Conservation (phyloP, 768 basidiomycete genomes). For the Psilocybe azurescens region DNA sequence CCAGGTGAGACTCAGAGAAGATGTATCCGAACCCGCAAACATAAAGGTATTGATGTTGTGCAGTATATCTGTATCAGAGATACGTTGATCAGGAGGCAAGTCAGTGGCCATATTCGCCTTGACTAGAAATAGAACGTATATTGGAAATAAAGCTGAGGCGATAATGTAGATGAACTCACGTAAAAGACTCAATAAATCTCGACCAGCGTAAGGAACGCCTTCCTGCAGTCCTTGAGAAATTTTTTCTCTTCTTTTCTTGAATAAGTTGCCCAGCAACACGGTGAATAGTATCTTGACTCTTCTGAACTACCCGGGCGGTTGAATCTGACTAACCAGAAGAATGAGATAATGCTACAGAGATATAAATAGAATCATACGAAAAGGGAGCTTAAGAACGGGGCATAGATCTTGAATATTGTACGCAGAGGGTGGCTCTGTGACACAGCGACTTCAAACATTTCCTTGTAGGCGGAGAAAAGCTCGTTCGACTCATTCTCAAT, state of each 20-base stretch:
- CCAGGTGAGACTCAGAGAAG: constrained; percentile 86
- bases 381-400: constrained; percentile 56
- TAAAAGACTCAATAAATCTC: constrained; percentile 79
- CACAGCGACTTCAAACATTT: constrained; percentile 81
- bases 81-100: constrained; percentile 67
- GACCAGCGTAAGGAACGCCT: constrained; percentile 59
- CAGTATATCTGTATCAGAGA: constrained; percentile 88
- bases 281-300: constrained; percentile 66
- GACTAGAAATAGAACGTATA: constrained; percentile 49
- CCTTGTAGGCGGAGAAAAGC: constrained; percentile 79
- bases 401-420: constrained; percentile 57
- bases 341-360: background rate
- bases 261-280: constrained; percentile 78
- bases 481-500: constrained; percentile 82
- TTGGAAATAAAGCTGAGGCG: background rate
- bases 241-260: constrained; percentile 78
- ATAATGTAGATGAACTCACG: constrained; percentile 49
- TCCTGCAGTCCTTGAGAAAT: constrained; percentile 63
- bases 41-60: constrained; percentile 89
- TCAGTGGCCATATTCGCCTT: constrained; percentile 82
- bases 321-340: constrained; percentile 54
- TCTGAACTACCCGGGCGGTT: constrained; percentile 50
- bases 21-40: constrained; percentile 91
- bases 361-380: constrained; percentile 53
- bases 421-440: constrained; percentile 55